Evolutionary conservation across 2,329 filamentous ascomycete species (phyloP).

Genomic region (Orbilia javanica): DNA sequence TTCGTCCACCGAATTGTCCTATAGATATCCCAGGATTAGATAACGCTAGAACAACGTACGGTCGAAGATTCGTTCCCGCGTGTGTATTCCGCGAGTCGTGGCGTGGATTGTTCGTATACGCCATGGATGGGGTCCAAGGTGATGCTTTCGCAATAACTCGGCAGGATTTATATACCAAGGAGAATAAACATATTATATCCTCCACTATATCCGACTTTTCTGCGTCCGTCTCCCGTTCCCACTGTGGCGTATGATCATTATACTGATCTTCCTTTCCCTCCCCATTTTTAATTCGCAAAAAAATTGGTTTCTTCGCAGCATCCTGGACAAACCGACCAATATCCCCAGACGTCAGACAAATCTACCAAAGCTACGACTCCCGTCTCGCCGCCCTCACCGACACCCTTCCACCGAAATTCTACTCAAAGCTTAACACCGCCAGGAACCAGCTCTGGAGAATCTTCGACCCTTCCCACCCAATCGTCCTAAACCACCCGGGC

Average conservation of each 20-base stretch:
- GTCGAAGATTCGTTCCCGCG: constrained; percentile 5
- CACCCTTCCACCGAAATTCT: not conserved
- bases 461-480: not conserved
- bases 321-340: constrained; percentile 2
- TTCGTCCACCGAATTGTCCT: not conserved
- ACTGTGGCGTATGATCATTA: not conserved
- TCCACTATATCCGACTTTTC: constrained; percentile 9
- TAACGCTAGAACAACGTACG: not conserved
- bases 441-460: constrained; percentile 11
- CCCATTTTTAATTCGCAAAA: not conserved
- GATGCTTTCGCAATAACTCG: not conserved
- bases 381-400: not conserved
- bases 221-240: not conserved
- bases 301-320: not conserved
- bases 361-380: constrained; percentile 10
- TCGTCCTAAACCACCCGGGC: not conserved
- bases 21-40: not conserved
- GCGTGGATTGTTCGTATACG: constrained; percentile 10
- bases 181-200: constrained; percentile 8
- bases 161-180: not conserved
- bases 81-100: constrained; percentile 7
- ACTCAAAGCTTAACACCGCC: constrained; percentile 16
- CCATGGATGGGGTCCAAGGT: not conserved
- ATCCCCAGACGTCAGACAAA: not conserved
- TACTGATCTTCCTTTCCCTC: not conserved